Conservation (phyloP, 2,329 filamentous ascomycete genomes). For the Arthrinium phaeospermum region DNA sequence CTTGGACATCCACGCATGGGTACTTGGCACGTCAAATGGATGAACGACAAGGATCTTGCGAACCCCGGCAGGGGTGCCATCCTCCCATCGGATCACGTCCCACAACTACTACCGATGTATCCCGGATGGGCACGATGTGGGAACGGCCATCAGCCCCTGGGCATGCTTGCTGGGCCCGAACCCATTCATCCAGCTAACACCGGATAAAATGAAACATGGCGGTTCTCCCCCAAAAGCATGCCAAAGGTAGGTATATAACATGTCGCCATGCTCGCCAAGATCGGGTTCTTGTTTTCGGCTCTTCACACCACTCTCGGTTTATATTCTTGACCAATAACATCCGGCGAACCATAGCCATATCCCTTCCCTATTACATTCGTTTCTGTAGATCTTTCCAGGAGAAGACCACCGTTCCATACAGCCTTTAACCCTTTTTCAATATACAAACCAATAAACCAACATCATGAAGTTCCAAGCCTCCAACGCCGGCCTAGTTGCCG, state of each 20-base stretch:
- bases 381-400: conserved; percentile 16
- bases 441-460: neutral
- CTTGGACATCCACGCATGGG: neutral
- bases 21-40: conserved; percentile 9
- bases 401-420: neutral
- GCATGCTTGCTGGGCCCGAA: neutral
- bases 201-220: neutral
- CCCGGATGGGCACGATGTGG: neutral
- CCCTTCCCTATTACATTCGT: conserved; percentile 13
- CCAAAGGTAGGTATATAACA: neutral
- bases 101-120: neutral
- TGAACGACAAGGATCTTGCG: neutral
- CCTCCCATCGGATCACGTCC: neutral
- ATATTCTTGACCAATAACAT: conserved; percentile 3
- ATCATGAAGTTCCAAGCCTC: conserved; percentile 12
- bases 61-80: neutral
- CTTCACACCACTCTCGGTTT: conserved; percentile 3
- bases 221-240: neutral
- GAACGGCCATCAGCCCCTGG: neutral
- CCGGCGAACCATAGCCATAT: neutral
- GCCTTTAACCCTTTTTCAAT: neutral
- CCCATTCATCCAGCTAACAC: neutral
- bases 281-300: neutral
- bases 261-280: neutral
- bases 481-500: conserved; percentile 11